These are phyloP conservation scores for Bipolaris zeicola DNA, from an alignment of 2,329 filamentous ascomycete species.

Conservation along the genomic window DNA sequence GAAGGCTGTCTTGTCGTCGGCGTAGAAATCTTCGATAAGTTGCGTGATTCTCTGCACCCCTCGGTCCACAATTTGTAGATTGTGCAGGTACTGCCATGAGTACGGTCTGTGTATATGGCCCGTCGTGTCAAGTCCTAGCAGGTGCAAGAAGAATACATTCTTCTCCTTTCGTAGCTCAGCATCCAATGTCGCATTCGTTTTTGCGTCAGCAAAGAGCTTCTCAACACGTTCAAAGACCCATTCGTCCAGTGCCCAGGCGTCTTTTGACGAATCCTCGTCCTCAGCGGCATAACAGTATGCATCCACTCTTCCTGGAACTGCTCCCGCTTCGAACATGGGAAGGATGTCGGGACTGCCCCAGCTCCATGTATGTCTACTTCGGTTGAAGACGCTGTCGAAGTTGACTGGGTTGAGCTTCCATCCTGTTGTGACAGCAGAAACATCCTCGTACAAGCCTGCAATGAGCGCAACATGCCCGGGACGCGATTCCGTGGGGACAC, in stretches of 20 bases:
- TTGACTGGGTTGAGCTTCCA: slow-evolving; percentile 99
- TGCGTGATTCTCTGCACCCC: slow-evolving; percentile 84
- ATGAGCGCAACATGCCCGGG: slow-evolving; percentile 97
- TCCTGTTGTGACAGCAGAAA: slow-evolving; percentile 93
- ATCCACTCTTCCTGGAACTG: slow-evolving; percentile 83
- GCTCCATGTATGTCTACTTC: slow-evolving; percentile 95
- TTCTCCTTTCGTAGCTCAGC: slow-evolving; percentile 78
- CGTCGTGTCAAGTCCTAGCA: slow-evolving; percentile 88
- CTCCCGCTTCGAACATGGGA: slow-evolving; percentile 96
- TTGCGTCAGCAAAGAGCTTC: slow-evolving; percentile 79
- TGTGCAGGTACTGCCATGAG: slow-evolving; percentile 91
- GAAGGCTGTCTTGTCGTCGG: slow-evolving; percentile 82
- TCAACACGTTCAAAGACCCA: slow-evolving; percentile 98
- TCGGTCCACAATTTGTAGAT: slow-evolving; percentile 91
- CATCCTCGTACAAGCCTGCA: slow-evolving; percentile 95
- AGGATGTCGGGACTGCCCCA: slow-evolving; percentile 98
- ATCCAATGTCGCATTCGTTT: slow-evolving; percentile 75
- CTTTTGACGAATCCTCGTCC: slow-evolving; percentile 84
- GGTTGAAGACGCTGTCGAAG: slow-evolving; percentile 98
- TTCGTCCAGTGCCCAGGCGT: slow-evolving; percentile 80
- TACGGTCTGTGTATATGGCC: slow-evolving; percentile 89
- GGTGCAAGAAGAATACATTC: slow-evolving; percentile 91
- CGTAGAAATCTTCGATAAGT: slow-evolving; percentile 84
- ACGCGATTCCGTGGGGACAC: slow-evolving; percentile 94
- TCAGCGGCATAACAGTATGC: slow-evolving; percentile 84